Base-by-base conservation (phyloP, 1,139 yeast species). In the Blastobotrys malaysiensis region DNA sequence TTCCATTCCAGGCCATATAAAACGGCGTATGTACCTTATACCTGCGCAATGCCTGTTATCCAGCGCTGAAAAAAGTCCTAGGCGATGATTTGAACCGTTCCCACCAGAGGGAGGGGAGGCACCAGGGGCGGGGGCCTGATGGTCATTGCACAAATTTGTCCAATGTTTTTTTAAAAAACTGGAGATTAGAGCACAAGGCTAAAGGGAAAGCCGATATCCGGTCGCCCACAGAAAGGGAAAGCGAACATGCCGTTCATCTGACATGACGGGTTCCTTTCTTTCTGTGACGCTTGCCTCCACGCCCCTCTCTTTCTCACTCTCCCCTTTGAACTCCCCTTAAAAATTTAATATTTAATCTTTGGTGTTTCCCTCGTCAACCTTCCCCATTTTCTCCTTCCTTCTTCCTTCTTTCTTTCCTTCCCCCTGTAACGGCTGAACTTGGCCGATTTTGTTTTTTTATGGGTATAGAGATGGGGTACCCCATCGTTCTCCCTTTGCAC, bases 271-370 rank as follows among this genome's bases (percentile, higher is more conserved):
- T 31, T 31, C 39, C 39, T 31, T 31, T 31, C 39, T 31, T 31
- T 31, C 39, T 31, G 39, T 31, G 39, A 31, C 39, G 39, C 39
- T 31, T 31, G 39, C 39, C 39, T 31, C 39, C 39, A 31, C 39
- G 16, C 39, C 39, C 39, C 39, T 31, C 39, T n/a, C n/a, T n/a
- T n/a, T n/a, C n/a, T n/a, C n/a, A n/a, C n/a, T n/a, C n/a, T 31
- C 39, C 39, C 36, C 39, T 31, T 31, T 31, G 39, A 31, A 31
- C 39, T 31, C 39, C 39, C 39, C 39, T 13, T 31, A 31, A 31
- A 31, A 31, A 31, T 31, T 31, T 31, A 31, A 31, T 31, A 31
- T 31, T 31, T 31, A 31, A 7, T n/a, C 39, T 31, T 31, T 31
- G 16, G 39, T 31, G 16, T 31, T n/a, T 31, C 39, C 39, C 16